phyloP scores from a whole-genome alignment of 805 yeast species.

The Pichia californica region DNA sequence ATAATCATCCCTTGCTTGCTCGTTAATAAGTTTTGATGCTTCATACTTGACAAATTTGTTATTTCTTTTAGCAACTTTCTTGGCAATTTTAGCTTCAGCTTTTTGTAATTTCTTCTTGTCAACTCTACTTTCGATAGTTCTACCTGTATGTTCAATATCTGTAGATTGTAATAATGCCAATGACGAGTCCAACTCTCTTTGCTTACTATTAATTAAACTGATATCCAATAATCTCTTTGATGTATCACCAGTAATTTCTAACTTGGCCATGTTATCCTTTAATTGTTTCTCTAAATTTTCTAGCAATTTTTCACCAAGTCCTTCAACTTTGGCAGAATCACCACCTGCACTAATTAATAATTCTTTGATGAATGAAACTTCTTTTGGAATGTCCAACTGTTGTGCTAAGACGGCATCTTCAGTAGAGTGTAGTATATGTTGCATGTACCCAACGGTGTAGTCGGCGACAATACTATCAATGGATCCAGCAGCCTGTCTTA shows the following conservation, averaged over 20 bases:
- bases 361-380: conserved; percentile 59
- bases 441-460: conserved; percentile 87
- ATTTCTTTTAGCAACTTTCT: conserved; percentile 85
- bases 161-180: conserved; percentile 72
- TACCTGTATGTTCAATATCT: conserved; percentile 87
- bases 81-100: conserved; percentile 95
- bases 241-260: conserved; percentile 77
- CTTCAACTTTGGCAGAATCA: conserved; percentile 44
- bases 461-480: conserved; percentile 83
- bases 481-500: conserved; percentile 80
- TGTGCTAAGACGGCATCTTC: conserved; percentile 78
- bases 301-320: conserved; percentile 40
- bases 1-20: conserved; percentile 63
- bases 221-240: conserved; percentile 81
- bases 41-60: conserved; percentile 83
- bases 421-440: conserved; percentile 70
- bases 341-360: conserved; percentile 84
- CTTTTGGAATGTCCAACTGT: conserved; percentile 58
- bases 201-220: conserved; percentile 61
- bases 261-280: conserved; percentile 61
- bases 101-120: conserved; percentile 95
- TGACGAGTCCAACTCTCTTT: conserved; percentile 69
- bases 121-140: conserved; percentile 88
- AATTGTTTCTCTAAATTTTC: conserved; percentile 46
- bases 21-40: conserved; percentile 83